Conservation (phyloP, 2,329 filamentous ascomycete genomes). For the Neonectria coccinea region DNA sequence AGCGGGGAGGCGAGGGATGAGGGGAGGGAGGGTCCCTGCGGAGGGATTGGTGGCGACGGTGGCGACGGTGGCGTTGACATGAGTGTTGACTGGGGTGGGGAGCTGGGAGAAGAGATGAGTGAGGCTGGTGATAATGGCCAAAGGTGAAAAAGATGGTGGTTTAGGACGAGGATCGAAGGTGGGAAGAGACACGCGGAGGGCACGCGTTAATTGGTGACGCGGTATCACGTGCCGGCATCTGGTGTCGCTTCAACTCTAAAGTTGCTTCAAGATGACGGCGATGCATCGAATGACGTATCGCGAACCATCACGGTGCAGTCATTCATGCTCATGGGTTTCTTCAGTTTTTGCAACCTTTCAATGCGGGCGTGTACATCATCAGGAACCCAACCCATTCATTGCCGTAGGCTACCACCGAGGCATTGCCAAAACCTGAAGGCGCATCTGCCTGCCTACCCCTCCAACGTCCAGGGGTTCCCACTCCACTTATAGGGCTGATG, state of each 20-base stretch:
- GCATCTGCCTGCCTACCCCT: slow-evolving; percentile 31
- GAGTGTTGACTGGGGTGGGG: background rate
- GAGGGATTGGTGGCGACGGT: slow-evolving; percentile 1
- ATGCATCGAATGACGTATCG: slow-evolving; percentile 18
- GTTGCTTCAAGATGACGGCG: background rate
- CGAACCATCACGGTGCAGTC: background rate
- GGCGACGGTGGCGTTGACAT: slow-evolving; percentile 7
- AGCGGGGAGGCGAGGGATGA: slow-evolving; percentile 58
- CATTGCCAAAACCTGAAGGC: background rate
- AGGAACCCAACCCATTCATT: background rate
- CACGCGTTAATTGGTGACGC: slow-evolving; percentile 43
- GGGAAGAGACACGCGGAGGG: slow-evolving; percentile 17
- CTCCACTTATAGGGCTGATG: slow-evolving; percentile 48
- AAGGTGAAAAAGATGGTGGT: slow-evolving; percentile 15
- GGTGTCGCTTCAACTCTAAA: slow-evolving; percentile 1
- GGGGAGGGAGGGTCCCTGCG: slow-evolving; percentile 45
- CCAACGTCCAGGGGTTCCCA: slow-evolving; percentile 12
- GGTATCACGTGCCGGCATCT: slow-evolving; percentile 40
- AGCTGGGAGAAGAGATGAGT: slow-evolving; percentile 3
- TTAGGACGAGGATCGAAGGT: background rate
- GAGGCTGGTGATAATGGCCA: slow-evolving; percentile 4
- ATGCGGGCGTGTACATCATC: background rate
- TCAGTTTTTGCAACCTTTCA: background rate
- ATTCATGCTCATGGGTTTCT: background rate
- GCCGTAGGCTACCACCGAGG: background rate